These are phyloP conservation scores for Bromus sterilis DNA, from an alignment of 176 grass and related monocot species.

Conservation along the genomic window DNA sequence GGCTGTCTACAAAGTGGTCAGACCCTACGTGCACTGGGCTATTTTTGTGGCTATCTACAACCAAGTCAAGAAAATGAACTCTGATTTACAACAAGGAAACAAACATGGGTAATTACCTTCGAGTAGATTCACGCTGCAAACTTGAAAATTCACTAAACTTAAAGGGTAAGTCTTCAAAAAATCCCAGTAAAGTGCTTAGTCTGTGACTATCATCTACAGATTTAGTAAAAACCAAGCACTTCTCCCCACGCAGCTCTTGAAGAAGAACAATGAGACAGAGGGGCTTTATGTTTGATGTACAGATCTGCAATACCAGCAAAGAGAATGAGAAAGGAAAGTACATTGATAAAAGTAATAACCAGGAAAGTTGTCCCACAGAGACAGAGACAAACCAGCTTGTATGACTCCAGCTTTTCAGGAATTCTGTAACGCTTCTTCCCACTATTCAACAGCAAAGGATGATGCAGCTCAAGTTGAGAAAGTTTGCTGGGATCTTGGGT, in stretches of 20 bases:
- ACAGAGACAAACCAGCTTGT: conserved; percentile 62
- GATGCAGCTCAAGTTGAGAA: conserved; percentile 84
- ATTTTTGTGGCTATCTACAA: neutral
- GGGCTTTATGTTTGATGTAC: conserved; percentile 87
- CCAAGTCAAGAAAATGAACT: neutral
- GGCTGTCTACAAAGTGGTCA: neutral
- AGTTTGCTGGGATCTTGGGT: conserved; percentile 99
- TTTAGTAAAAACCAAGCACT: conserved; percentile 86
- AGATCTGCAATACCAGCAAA: conserved; percentile 46
- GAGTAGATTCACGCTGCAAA: conserved; percentile 66
- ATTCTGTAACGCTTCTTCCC: conserved; percentile 83
- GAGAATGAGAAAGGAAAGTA: conserved; percentile 2
- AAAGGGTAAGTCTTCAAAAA: conserved; percentile 74
- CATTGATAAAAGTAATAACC: neutral
- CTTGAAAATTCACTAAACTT: conserved; percentile 92
- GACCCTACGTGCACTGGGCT: too few species aligned
- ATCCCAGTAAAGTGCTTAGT: conserved; percentile 70
- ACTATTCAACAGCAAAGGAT: conserved; percentile 84
- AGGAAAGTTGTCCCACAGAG: neutral
- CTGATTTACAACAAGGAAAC: neutral
- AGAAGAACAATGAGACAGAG: conserved; percentile 76
- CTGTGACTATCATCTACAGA: conserved; percentile 92
- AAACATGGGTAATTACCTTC: conserved; percentile 53
- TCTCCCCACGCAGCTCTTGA: conserved; percentile 61
- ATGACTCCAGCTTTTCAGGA: conserved; percentile 62